Base-by-base conservation (phyloP, 1,284 basidiomycete genomes). In the Puccinia horiana region DNA sequence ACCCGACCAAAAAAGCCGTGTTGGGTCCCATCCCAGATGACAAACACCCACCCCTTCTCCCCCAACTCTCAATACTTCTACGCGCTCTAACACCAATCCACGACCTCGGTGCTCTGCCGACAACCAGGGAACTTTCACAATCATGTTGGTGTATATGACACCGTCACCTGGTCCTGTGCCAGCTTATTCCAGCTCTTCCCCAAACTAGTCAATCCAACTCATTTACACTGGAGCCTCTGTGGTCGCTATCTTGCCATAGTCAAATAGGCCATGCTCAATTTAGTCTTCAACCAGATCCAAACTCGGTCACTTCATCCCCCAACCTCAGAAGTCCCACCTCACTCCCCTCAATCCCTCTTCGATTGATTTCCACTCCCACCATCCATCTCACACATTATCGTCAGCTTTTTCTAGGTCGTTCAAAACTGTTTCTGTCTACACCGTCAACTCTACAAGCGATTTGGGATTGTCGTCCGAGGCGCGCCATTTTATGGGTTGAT, bases 361-460 rank as follows among this genome's bases (percentile, higher is more conserved):
- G 32, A 26, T 37, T 32, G 73, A 75, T 75, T 23, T 49, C 3
- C 40, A 44, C 37, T 16, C 44, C 23, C 69, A 72, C 29, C n/a
- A 52, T 49, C 69, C 69, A 47, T 23, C 73, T 23, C 52, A 32
- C 56, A 75, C 32, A n/a, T 81, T 32, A 5, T 81, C 47, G 69
- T 12, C 11, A 81, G 54, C 2, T 81, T 65, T 67, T 56, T 42
- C 40, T 81, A 56, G 23, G 52, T 81, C 23, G 79, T 75, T 29
- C 56, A 81, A 26, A 81, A 81, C 52, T 74, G 70, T 16, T 81
- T 81, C 26, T 81, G 79, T 75, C 42, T 81, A 16, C 79, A 72
- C 2, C 65, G 67, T 42, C 70, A 75, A 40, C 16, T 81, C 1
- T 81, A 81, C 52, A 72, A 81, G n/a, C 47, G 61, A 1, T 81